Evolutionary conservation across 78 protist genomes (phyloP).

Genomic region (Dictyostelium citrinum): DNA sequence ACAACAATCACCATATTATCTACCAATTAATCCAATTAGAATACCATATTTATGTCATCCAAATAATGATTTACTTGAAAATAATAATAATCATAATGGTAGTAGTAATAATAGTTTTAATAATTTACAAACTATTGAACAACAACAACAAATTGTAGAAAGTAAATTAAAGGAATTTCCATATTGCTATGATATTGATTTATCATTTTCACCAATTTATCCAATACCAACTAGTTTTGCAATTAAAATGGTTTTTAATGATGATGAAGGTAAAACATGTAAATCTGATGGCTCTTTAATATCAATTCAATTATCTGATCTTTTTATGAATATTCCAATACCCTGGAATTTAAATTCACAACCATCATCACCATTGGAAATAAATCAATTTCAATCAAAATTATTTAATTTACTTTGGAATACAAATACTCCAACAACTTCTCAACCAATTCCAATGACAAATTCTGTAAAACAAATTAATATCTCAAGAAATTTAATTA

Average conservation of each 20-base stretch:
- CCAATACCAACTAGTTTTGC: slow-evolving; percentile 29
- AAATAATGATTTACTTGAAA: neutral
- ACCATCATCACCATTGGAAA: neutral
- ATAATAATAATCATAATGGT: neutral
- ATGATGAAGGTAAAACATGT: slow-evolving; percentile 76
- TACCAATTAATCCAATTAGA: slow-evolving; percentile 48
- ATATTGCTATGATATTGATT: slow-evolving; percentile 48
- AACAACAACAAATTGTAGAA: neutral
- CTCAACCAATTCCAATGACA: neutral
- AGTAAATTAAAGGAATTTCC: slow-evolving; percentile 32
- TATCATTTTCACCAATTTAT: slow-evolving; percentile 47
- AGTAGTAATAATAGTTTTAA: neutral
- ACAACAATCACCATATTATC: slow-evolving; percentile 14
- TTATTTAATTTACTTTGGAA: slow-evolving; percentile 41
- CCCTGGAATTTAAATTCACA: neutral
- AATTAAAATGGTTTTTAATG: slow-evolving; percentile 54
- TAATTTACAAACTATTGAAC: neutral
- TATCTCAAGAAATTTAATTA: neutral
- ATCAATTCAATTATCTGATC: slow-evolving; percentile 14
- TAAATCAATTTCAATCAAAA: neutral
- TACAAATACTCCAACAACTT: neutral
- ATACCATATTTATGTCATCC: slow-evolving; percentile 64
- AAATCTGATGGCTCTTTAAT: slow-evolving; percentile 36
- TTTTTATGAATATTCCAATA: slow-evolving; percentile 50
- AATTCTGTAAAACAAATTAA: slow-evolving; percentile 9